Conservation (phyloP, 2,329 filamentous ascomycete species). For the Paradendryphiella salina region DNA sequence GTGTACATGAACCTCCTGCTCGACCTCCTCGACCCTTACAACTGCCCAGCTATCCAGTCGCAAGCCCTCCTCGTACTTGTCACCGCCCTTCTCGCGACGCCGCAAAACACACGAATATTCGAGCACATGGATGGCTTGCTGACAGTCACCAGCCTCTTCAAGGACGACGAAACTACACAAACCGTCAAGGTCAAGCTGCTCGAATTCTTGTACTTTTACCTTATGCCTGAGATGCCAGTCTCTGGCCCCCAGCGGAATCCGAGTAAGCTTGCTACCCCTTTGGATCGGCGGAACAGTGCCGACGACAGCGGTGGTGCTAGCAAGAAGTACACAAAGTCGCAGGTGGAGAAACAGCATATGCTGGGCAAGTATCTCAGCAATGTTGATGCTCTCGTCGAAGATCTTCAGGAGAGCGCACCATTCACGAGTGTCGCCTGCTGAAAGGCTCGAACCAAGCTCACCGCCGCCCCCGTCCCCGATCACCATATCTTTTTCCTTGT, state of each 20-base stretch:
- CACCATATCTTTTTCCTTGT: slow-evolving; percentile 14
- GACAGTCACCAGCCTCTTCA: slow-evolving; percentile 90
- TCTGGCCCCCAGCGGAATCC: slow-evolving; percentile 46
- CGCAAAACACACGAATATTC: slow-evolving; percentile 87
- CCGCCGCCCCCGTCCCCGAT: not conserved
- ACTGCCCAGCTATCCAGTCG: slow-evolving; percentile 89
- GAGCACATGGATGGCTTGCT: slow-evolving; percentile 89
- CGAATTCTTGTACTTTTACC: slow-evolving; percentile 97
- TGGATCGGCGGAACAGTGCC: slow-evolving; percentile 40
- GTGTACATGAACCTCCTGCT: slow-evolving; percentile 96
- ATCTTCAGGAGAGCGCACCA: slow-evolving; percentile 76
- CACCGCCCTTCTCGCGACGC: slow-evolving; percentile 81
- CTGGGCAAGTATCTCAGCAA: slow-evolving; percentile 75
- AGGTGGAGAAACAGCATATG: slow-evolving; percentile 79
- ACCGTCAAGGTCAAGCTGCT: slow-evolving; percentile 95
- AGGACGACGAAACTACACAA: slow-evolving; percentile 78
- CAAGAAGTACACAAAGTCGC: slow-evolving; percentile 58
- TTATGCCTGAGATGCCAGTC: slow-evolving; percentile 81
- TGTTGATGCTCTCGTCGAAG: slow-evolving; percentile 81
- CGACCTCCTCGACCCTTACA: slow-evolving; percentile 86
- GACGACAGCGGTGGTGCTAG: slow-evolving; percentile 34
- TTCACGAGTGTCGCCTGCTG: slow-evolving; percentile 42
- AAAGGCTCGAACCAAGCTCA: not conserved
- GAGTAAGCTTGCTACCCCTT: slow-evolving; percentile 38
- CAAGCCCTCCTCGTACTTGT: slow-evolving; percentile 88